Conservation (phyloP, 176 grass and related monocot species). For the Raddia distichophylla region DNA sequence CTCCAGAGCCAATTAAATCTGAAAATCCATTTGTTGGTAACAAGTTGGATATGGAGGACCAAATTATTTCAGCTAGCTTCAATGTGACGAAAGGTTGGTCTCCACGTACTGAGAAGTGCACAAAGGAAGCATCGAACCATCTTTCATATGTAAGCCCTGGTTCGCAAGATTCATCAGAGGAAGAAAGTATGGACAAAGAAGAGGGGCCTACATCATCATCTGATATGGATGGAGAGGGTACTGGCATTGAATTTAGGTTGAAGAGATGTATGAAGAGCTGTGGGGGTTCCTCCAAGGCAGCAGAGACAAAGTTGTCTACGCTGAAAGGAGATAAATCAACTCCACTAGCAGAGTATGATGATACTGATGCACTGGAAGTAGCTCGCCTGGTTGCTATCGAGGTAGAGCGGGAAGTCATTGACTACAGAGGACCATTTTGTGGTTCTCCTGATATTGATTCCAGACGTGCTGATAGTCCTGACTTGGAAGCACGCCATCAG, state of each 20-base stretch:
- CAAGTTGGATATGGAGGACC: constrained; percentile 12
- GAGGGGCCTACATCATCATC: constrained; percentile 48
- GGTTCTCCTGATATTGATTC: constrained; percentile 73
- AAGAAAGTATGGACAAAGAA: constrained; percentile 46
- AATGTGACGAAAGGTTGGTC: constrained; percentile 30
- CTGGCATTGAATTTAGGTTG: constrained; percentile 40
- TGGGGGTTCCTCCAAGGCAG: constrained; percentile 57
- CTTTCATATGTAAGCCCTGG: constrained; percentile 27
- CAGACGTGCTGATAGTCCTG: constrained; percentile 42
- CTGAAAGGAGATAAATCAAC: constrained; percentile 48
- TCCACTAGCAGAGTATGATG: constrained; percentile 48
- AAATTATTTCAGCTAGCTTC: constrained; percentile 27
- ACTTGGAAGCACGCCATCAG: constrained; percentile 42
- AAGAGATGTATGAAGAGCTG: constrained; percentile 41
- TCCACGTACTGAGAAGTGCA: constrained; percentile 23
- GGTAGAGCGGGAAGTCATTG: constrained; percentile 73
- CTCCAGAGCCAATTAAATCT: constrained; percentile 27
- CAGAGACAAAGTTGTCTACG: constrained; percentile 31
- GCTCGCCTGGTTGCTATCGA: constrained; percentile 67
- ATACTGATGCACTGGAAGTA: constrained; percentile 78
- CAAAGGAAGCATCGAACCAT: constrained; percentile 27
- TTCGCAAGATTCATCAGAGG: constrained; percentile 45
- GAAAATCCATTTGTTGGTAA: constrained; percentile 21
- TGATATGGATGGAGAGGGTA: constrained; percentile 34
- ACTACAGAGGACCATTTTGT: constrained; percentile 75